These are phyloP conservation scores for Russula sp. DNA, from an alignment of 768 basidiomycete species.

Conservation along the genomic window DNA sequence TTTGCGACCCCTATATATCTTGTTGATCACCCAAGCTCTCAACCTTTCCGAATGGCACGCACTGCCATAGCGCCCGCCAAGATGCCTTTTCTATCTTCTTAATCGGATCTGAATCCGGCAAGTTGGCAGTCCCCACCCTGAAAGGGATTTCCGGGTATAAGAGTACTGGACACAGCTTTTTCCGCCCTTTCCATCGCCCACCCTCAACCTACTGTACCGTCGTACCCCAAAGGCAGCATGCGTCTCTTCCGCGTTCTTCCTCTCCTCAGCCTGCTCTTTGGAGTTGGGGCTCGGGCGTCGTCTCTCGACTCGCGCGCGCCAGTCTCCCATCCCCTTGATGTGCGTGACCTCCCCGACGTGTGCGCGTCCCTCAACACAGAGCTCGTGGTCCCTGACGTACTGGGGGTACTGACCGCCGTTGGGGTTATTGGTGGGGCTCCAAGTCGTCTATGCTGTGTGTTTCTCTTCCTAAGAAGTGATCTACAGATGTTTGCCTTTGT, in stretches of 20 bases:
- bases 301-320: conserved; percentile 1
- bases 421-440: conserved; percentile 28
- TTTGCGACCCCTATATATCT: background rate
- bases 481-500: conserved; percentile 39
- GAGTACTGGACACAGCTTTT: background rate
- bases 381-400: conserved; percentile 27
- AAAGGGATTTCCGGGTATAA: background rate
- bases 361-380: conserved; percentile 34
- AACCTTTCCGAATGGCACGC: background rate
- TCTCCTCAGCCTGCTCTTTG: background rate
- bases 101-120: background rate
- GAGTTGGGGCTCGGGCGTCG: conserved; percentile 10
- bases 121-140: background rate
- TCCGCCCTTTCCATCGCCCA: background rate
- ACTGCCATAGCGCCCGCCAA: background rate
- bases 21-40: background rate
- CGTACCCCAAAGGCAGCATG: conserved; percentile 3
- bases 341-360: conserved; percentile 29
- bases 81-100: background rate
- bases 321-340: conserved; percentile 3
- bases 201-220: too few relatives aligned
- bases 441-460: background rate
- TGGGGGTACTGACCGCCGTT: conserved; percentile 24
- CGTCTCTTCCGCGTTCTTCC: conserved; percentile 8
- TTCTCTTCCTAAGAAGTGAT: background rate